Evolutionary conservation across 176 grass and related monocot species (phyloP), one percentile per base, ranked within the genome.

Genomic region (Oryza longistaminata): DNA sequence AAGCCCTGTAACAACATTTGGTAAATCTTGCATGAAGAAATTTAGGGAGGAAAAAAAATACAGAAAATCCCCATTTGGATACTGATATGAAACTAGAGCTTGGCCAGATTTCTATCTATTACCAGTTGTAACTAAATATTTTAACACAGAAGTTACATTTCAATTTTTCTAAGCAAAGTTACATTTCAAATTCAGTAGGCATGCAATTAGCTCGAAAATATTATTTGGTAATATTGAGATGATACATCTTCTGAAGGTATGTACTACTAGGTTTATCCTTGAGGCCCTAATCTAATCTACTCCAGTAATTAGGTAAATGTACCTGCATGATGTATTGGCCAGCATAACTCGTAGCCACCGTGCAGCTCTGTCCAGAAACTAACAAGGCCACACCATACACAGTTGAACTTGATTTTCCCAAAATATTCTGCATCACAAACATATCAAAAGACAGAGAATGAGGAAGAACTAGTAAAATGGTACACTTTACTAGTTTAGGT

Each of bases 311-410:
- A 58, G n/a, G 7, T 92, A 69, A 97, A 55, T 55, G 17, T 90
- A 97, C 94, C 92, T 94, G 91, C 92, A 97, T 92, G 69, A 97
- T 88, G 62, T 83, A 89, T 83, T 97, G 94, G 24, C 94, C 94
- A 0, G 92, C 82, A 33, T 97, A 97, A 45, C 86, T 94, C 4
- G 92, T 87, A 12, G 90, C 81, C 46, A 94, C 68, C 11, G 90
- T 66, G 31, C 88, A 94, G 74, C 94, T 94, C 81, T 97, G 94
- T 65, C 94, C 94, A 42, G 94, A 94, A 70, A 92, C 88, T 85
- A 97, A 88, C 48, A 97, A 53, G 49, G 92, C 90, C 19, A 97
- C 85, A 16, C 85, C 92, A 13, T 94, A 97, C 60, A 97, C 52
- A 62, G 69, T 44, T 19, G 94, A 92, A 76, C 86, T 92, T 24